Evolutionary conservation across 176 grass and related monocot species (phyloP), one percentile per base, ranked within the genome.

Genomic region (Lolium rigidum): DNA sequence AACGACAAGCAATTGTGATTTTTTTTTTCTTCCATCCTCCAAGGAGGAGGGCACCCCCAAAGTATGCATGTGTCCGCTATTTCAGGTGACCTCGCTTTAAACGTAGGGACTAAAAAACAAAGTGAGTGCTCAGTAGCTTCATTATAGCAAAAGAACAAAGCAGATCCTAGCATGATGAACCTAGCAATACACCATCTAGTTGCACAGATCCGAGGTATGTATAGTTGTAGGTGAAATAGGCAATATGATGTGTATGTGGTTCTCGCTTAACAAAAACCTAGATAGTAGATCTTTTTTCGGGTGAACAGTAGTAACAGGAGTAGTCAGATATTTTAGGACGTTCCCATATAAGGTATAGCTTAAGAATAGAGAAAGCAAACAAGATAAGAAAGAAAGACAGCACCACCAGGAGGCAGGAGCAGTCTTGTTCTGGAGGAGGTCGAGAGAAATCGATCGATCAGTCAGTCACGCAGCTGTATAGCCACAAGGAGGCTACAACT

Each of bases 81-180:
- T 80, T 87, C 85, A 87, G 80, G 76, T 76, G 85, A 26, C 38
- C 61, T 84, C 67, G 39, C 89, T 91, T 91, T 91, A 91, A 87
- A 84, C 81, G 74, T 87, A 84, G 61, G 81, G 85, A 81, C 85
- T 76, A 85, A 87, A 76, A 90, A 81, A 70, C 77, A 91, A 91
- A 87, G 89, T 2, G 80, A 76, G 68, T 21, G 41, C 26, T 35
- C 81, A 88, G 85, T 85, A 77, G 89, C 76, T 84, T 91, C 76
- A 81, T 85, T 76, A 81, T 77, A 88, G 81, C 77, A 76, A 88
- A 91, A 88, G 89, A 84, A 79, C 65, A 91, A 91, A 91, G 85
- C 43, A 70, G 70, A 76, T 43, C 43, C 46, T 81, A 84, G 76
- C 69, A 81, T 80, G 81, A 80, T 91, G 85, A 84, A 81, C 69